Evolutionary conservation across 306 rosid genomes (phyloP).

Genomic region (Cicer judaicum): DNA sequence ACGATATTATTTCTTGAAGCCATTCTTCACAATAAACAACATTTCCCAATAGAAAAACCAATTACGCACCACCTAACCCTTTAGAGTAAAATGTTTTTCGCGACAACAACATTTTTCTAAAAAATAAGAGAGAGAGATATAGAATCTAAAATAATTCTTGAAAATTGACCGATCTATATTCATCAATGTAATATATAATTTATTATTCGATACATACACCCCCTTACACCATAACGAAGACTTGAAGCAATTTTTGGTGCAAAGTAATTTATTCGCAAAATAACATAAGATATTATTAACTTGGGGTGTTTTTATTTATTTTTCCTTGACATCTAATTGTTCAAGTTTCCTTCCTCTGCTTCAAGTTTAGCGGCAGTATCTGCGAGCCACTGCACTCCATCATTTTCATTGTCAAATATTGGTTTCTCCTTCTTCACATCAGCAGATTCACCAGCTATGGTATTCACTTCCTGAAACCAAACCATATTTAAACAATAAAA

Average conservation of each 20-base stretch:
- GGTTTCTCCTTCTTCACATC: neutral
- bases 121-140: too few relatives aligned
- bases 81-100: too few relatives aligned
- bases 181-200: too few relatives aligned
- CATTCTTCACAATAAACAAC: too few relatives aligned
- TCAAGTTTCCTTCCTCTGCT: neutral
- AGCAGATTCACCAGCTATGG: neutral
- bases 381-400: slow-evolving; percentile 28
- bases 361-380: neutral
- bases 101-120: too few relatives aligned
- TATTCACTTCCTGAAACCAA: slow-evolving; percentile 35
- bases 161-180: too few relatives aligned
- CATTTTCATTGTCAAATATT: neutral
- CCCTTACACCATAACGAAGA: neutral
- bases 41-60: too few relatives aligned
- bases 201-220: neutral
- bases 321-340: neutral
- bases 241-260: neutral
- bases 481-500: neutral
- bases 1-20: too few relatives aligned
- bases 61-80: too few relatives aligned
- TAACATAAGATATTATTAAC: neutral
- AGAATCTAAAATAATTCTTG: too few relatives aligned
- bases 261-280: neutral
- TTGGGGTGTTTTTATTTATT: neutral